Evolutionary conservation across 2,329 filamentous ascomycete genomes (phyloP).

Genomic region (Aspergillus latus): DNA sequence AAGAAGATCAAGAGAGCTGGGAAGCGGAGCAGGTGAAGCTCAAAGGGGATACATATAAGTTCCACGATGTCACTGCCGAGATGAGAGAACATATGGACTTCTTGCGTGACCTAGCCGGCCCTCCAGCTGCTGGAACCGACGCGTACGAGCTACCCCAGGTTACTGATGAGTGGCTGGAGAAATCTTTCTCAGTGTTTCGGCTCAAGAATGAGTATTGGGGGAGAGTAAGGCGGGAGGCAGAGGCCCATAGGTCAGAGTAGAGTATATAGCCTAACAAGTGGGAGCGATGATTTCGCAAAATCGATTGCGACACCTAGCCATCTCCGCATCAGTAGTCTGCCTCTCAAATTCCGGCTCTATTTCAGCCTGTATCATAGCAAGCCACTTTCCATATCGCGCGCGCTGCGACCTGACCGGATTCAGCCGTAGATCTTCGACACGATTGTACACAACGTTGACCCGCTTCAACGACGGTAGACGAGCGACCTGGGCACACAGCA

Average conservation of each 20-base stretch:
- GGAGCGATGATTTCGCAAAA: not conserved
- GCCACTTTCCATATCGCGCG: slow-evolving; percentile 7
- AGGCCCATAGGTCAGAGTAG: not conserved
- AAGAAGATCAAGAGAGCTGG: slow-evolving; percentile 28
- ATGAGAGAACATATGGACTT: slow-evolving; percentile 44
- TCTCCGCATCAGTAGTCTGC: not conserved
- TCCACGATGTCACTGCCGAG: slow-evolving; percentile 30
- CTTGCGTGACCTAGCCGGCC: slow-evolving; percentile 40
- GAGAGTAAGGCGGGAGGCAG: slow-evolving; percentile 7
- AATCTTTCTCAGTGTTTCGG: slow-evolving; percentile 20
- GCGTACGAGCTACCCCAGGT: slow-evolving; percentile 40
- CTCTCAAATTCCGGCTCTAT: slow-evolving; percentile 6
- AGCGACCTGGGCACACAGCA: slow-evolving; percentile 9
- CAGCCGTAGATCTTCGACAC: not conserved
- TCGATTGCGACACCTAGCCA: not conserved
- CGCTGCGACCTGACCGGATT: slow-evolving; percentile 5
- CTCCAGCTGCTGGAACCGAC: slow-evolving; percentile 38
- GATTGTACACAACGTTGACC: slow-evolving; percentile 1
- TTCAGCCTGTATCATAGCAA: not conserved
- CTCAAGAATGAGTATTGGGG: slow-evolving; percentile 24
- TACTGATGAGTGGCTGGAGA: slow-evolving; percentile 35
- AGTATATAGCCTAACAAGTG: not conserved
- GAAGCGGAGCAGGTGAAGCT: slow-evolving; percentile 24
- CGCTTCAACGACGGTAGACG: not conserved
- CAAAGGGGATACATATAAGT: slow-evolving; percentile 22